phyloP scores from a whole-genome alignment of 2,329 filamentous ascomycete species.

The Beauveria caledonica region DNA sequence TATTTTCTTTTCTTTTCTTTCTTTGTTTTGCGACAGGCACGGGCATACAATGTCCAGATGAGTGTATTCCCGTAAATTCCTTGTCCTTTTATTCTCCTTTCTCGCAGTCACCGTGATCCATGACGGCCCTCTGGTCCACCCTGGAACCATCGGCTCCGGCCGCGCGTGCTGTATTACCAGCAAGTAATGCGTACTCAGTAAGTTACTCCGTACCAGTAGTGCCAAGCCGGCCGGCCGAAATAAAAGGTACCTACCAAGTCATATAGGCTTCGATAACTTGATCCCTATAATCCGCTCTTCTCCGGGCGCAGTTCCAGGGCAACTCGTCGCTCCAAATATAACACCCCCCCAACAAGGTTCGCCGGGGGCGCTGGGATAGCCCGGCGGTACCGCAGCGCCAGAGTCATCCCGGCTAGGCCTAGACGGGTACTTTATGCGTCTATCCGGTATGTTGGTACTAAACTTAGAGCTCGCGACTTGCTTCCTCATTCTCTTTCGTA shows the following conservation, averaged over 20 bases:
- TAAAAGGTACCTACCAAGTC: neutral
- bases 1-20: neutral
- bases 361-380: neutral
- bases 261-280: neutral
- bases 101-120: neutral
- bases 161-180: neutral
- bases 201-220: neutral
- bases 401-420: no score
- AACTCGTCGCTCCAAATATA: neutral
- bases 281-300: neutral
- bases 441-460: neutral
- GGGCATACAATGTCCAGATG: no score
- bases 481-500: neutral
- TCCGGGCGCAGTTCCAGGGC: neutral
- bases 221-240: neutral
- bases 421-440: neutral
- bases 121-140: neutral
- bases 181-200: no score
- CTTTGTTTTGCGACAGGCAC: neutral
- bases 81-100: no score
- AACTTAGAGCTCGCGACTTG: neutral
- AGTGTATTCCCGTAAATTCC: no score
- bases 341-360: neutral
- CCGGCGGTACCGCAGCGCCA: neutral
- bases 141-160: conserved; percentile 2